Evolutionary conservation across 2,329 filamentous ascomycete genomes (phyloP).

Genomic region (Rutstroemia sp.): DNA sequence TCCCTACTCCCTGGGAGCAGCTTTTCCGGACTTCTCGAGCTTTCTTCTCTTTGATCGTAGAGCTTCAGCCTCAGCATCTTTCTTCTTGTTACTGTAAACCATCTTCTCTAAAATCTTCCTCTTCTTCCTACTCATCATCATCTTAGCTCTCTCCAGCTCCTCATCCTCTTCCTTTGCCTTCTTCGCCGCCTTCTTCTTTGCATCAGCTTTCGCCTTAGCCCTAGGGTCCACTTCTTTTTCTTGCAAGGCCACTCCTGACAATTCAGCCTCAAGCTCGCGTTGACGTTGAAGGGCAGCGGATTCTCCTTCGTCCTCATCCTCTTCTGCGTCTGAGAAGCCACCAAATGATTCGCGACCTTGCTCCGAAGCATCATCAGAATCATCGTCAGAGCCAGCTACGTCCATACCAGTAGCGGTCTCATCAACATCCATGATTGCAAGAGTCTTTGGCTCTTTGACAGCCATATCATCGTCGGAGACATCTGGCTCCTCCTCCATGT

Average conservation of each 20-base stretch:
- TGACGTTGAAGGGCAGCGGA: conserved; percentile 65
- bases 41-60: conserved; percentile 84
- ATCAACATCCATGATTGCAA: conserved; percentile 24
- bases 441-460: conserved; percentile 38
- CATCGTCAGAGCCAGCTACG: conserved; percentile 29
- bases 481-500: conserved; percentile 36
- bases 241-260: conserved; percentile 59
- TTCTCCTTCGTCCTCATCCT: conserved; percentile 53
- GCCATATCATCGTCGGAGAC: conserved; percentile 36
- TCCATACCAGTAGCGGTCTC: conserved; percentile 29
- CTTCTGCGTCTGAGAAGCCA: conserved; percentile 34
- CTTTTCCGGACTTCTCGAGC: conserved; percentile 55
- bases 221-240: conserved; percentile 45
- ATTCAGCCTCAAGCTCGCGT: conserved; percentile 86
- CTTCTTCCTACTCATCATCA: conserved; percentile 98
- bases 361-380: conserved; percentile 34
- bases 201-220: conserved; percentile 60
- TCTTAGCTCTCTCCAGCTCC: conserved; percentile 86
- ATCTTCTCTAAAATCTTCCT: conserved; percentile 96
- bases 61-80: conserved; percentile 82
- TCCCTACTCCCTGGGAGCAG: conserved; percentile 16
- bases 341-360: conserved; percentile 25
- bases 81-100: conserved; percentile 90
- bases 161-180: conserved; percentile 72
- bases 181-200: conserved; percentile 60